Base-by-base conservation (phyloP, 768 basidiomycete genomes). In the Podaxis sp. region DNA sequence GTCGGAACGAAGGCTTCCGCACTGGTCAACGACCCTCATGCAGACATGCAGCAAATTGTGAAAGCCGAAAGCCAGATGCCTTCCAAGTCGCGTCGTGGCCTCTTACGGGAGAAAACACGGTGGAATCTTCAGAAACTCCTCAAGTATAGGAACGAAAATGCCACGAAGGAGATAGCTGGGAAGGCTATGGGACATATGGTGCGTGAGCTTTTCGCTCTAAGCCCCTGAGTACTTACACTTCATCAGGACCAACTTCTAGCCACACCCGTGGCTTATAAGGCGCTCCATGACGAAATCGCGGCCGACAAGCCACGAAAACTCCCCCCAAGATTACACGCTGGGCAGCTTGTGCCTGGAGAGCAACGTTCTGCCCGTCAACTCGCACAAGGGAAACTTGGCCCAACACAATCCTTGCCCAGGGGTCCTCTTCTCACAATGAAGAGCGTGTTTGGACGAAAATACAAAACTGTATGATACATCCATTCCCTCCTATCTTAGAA, bases 121-220 rank as follows among this genome's bases (percentile, higher is more conserved):
- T 87, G 85, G 82, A 93, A 91, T 72, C 74, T 94, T 41, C 84
- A 88, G 67, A 93, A 93, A 73, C 80, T 88, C 3, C 75, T 94
- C 22, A 85, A 77, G 57, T 94, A 82, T 71, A 79, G 88, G 57
- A 75, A 78, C 17, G 66, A 69, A 30, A 76, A 76, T 62, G 86
- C 85, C 26, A 67, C 82, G 8, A 62, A 69, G 10, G 77, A 82
- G 24, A 70, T 94, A 26, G 78, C 79, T 59, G 70, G 76, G 64
- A 89, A 87, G 69, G 88, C 86, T 4, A 77, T 78, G 30, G 79
- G 82, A 49, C 87, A 93, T 72, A 83, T 88, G 65, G 92, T 93
- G 69, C 68, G 89, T 80, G 40, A 38, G 38, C 8, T 58, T n/a
- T 53, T 24, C 12, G 44, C 56, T 28, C 24, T 57, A 40, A 50